Conservation (phyloP, 768 basidiomycete genomes). For the Pholiota conissans region DNA sequence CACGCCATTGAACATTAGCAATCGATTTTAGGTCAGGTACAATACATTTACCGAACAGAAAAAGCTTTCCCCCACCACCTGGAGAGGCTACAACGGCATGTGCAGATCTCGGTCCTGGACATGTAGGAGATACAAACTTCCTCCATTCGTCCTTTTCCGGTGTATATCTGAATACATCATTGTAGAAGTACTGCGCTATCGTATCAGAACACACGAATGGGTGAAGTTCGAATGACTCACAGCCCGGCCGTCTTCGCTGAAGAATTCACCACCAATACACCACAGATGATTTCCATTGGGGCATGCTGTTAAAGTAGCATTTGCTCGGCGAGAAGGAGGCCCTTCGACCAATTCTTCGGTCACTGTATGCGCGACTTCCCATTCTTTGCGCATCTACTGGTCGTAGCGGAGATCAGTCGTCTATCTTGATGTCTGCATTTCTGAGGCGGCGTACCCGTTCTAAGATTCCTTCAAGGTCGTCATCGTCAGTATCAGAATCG, state of each 20-base stretch:
- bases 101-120: constrained; percentile 86
- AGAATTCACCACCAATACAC: constrained; percentile 87
- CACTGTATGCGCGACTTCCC: constrained; percentile 81
- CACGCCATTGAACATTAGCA: not conserved
- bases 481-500: constrained; percentile 63
- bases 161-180: constrained; percentile 83
- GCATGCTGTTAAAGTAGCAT: constrained; percentile 79
- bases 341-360: constrained; percentile 84
- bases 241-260: constrained; percentile 82
- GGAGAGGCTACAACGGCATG: constrained; percentile 79
- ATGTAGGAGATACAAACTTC: constrained; percentile 78
- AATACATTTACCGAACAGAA: constrained; percentile 62
- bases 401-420: constrained; percentile 6
- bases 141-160: constrained; percentile 95
- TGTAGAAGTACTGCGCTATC: constrained; percentile 70
- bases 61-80: constrained; percentile 82
- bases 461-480: constrained; percentile 83
- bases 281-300: constrained; percentile 81
- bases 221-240: constrained; percentile 34
- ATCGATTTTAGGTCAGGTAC: not conserved
- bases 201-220: not conserved
- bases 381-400: constrained; percentile 77
- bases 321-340: constrained; percentile 80
- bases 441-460: constrained; percentile 56
- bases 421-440: not conserved